These are phyloP conservation scores for Meyerozyma guilliermondii DNA, from an alignment of 1,139 yeast genomes.

Conservation along the genomic window DNA sequence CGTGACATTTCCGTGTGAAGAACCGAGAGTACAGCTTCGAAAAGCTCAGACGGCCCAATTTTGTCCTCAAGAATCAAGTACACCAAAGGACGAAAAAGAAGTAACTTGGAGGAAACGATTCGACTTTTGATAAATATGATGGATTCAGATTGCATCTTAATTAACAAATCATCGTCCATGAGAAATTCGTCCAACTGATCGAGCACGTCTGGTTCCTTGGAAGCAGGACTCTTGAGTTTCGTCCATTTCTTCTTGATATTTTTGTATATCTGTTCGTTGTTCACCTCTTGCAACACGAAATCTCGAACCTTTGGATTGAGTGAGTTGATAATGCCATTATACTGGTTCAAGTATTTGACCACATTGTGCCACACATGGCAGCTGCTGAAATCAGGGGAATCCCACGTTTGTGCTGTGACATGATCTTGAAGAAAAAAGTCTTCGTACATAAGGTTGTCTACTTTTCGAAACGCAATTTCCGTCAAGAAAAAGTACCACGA, in stretches of 20 bases:
- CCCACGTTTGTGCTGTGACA: conserved; percentile 19
- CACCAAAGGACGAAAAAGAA: conserved; percentile 31
- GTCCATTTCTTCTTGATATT: conserved; percentile 24
- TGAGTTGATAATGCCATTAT: conserved; percentile 37
- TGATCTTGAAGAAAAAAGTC: conserved; percentile 26
- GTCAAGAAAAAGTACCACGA: conserved; percentile 47
- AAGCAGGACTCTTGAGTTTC: conserved; percentile 7
- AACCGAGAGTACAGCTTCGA: conserved; percentile 19
- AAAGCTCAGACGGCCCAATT: conserved; percentile 19
- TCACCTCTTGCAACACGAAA: conserved; percentile 30
- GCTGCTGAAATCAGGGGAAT: conserved; percentile 19
- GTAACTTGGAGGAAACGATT: conserved; percentile 27
- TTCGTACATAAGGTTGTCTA: conserved; percentile 40
- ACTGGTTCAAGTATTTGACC: conserved; percentile 34
- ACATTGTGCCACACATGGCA: conserved; percentile 26
- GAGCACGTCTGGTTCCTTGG: neutral
- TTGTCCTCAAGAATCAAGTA: conserved; percentile 31
- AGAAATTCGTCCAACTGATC: neutral
- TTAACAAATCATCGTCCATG: neutral
- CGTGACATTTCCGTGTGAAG: conserved; percentile 3
- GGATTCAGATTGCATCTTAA: conserved; percentile 20
- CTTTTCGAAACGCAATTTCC: conserved; percentile 44
- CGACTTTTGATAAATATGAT: conserved; percentile 39
- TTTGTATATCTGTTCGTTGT: conserved; percentile 29
- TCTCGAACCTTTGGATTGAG: conserved; percentile 29